Evolutionary conservation across 805 yeast species (phyloP), one percentile per base, ranked within the genome.

Genomic region (Isabelozyma pseudorhagii): DNA sequence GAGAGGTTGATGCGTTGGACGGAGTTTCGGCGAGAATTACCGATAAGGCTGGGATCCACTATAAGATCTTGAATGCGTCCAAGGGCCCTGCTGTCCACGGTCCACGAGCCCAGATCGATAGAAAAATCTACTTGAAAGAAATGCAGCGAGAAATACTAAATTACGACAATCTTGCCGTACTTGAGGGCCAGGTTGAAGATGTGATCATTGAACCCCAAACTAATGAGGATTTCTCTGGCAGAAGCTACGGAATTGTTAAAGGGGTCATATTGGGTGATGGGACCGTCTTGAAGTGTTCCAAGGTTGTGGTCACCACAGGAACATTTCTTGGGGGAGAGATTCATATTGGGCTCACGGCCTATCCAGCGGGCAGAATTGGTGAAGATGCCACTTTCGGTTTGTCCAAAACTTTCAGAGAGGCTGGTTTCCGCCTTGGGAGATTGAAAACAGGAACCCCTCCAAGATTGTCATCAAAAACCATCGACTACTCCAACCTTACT

Each of bases 21-120:
- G 99, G 99, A 8, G 87, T 93, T 0, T 83, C 96, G 4, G 84
- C 92, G 0, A 74, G 80, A 50, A 82, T 94, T n/a, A 91, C 94
- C 1, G 99, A 94, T 68, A 74, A 79, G 58, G 96, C 98, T 0
- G 99, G 98, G 0, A 87, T 92, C 29, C 97, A 92, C 64, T 94
- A 85, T 68, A 90, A 89, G 60, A 84, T 89, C 53, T 74, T 94
- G 54, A 94, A 94, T 64, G 77, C 85, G 43, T 86, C 96, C 1
- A 81, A 90, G 55, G 99, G 99, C 2, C 88, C 96, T 0, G 99
- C 99, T 0, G 98, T 93, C 1, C 96, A 97, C 89, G 98, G 99
- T 0, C 97, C 97, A 7, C 71, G 99, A 51, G 97, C 97, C 0
- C 99, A 94, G 69, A 93, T 94, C 29, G 99, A 94, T 66, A 74